phyloP scores from a whole-genome alignment of 177 flowering plant genomes.

The Vitis hybrid region DNA sequence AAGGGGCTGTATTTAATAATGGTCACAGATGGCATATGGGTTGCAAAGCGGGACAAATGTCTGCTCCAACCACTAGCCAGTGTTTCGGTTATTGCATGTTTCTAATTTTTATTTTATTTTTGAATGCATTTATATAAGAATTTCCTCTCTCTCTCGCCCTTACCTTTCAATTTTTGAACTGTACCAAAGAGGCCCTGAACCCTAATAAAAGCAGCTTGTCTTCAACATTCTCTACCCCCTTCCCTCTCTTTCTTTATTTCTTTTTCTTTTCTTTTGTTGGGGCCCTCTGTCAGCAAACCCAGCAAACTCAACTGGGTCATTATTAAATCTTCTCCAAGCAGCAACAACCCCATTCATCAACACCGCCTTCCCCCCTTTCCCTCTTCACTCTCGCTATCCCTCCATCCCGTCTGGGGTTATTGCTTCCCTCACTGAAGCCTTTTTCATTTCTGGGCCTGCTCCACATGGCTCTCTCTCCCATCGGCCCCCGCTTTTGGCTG shows the following conservation, averaged over 20 bases:
- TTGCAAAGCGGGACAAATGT: constrained; percentile 30
- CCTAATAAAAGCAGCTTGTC: constrained; percentile 41
- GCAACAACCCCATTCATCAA: constrained; percentile 1
- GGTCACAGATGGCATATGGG: constrained; percentile 32
- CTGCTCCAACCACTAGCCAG: constrained; percentile 25
- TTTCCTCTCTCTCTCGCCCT: constrained; percentile 4
- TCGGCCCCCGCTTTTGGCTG: constrained; percentile 26
- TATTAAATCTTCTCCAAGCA: constrained; percentile 19
- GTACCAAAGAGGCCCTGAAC: constrained; percentile 34
- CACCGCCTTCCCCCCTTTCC: neutral
- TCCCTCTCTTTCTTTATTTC: constrained; percentile 3
- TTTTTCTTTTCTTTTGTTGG: constrained; percentile 15
- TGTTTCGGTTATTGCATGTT: constrained; percentile 10
- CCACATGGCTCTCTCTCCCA: constrained; percentile 15
- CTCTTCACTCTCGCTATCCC: neutral
- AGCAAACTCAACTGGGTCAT: constrained; percentile 15
- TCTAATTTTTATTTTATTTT: no score
- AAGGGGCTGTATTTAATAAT: neutral
- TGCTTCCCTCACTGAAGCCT: neutral
- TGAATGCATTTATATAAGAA: no score
- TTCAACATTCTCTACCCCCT: constrained; percentile 34
- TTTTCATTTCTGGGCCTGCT: neutral
- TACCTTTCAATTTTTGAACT: constrained; percentile 9
- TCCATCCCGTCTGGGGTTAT: no score
- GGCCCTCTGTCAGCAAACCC: constrained; percentile 28